Conservation (phyloP, 23 red algal genomes). For the Gracilaria gracilis region DNA sequence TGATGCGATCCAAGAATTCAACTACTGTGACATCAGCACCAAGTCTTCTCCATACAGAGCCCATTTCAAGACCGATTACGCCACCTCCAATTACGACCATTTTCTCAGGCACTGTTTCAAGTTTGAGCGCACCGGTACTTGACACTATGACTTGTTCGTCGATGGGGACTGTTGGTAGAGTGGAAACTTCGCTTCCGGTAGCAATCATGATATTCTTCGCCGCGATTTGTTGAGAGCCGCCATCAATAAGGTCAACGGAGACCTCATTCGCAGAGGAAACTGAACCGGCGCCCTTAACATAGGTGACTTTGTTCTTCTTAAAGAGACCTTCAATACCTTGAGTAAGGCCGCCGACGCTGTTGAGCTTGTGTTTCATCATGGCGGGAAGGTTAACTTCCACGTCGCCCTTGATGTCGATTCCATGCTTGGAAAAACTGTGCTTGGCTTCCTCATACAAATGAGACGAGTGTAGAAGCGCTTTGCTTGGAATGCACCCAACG, state of each 20-base stretch:
- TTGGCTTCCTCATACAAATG: constrained; percentile 98
- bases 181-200: constrained; percentile 81
- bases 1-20: constrained; percentile 94
- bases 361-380: constrained; percentile 97
- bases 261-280: constrained; percentile 59
- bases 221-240: constrained; percentile 62
- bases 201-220: constrained; percentile 96
- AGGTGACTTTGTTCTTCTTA: constrained; percentile 96
- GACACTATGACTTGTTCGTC: constrained; percentile 93
- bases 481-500: constrained; percentile 97
- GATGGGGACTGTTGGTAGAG: constrained; percentile 84
- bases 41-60: constrained; percentile 97
- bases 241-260: constrained; percentile 80
- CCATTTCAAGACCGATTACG: constrained; percentile 99
- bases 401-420: constrained; percentile 77
- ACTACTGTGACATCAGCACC: constrained; percentile 96
- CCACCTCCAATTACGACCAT: constrained; percentile 99
- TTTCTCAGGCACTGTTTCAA: constrained; percentile 82
- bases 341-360: constrained; percentile 82
- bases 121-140: constrained; percentile 88
- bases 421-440: constrained; percentile 88
- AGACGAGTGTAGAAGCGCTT: constrained; percentile 96
- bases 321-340: constrained; percentile 98
- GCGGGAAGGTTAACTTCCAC: constrained; percentile 82
- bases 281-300: constrained; percentile 86